These are phyloP conservation scores for Chlorella sp. DNA, from an alignment of 139 green algal species.

Conservation along the genomic window DNA sequence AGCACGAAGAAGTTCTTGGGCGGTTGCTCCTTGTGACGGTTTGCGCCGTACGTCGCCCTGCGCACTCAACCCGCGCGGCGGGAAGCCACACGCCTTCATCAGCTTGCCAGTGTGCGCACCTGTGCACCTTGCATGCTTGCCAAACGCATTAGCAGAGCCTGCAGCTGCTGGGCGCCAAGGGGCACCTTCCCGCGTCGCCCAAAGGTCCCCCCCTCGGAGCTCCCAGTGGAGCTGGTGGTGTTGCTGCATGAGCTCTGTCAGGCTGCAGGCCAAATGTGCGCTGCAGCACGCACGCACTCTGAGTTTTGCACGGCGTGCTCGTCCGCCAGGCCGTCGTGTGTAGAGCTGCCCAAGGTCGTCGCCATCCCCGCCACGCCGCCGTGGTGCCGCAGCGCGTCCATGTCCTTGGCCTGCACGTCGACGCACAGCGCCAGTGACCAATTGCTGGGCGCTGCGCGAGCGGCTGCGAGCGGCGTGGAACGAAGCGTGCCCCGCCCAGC, in stretches of 20 bases:
- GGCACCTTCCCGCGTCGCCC: too few relatives aligned
- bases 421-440: background rate
- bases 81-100: background rate
- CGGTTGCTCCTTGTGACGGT: constrained; percentile 40
- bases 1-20: constrained; percentile 64
- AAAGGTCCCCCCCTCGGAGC: too few relatives aligned
- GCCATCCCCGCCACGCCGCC: constrained; percentile 61
- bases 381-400: constrained; percentile 19
- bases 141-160: too few relatives aligned
- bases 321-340: constrained; percentile 42
- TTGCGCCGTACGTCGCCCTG: constrained; percentile 52
- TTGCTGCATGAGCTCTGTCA: too few relatives aligned
- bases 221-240: background rate
- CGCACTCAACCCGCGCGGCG: too few relatives aligned
- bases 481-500: too few relatives aligned
- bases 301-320: background rate
- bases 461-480: too few relatives aligned
- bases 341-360: constrained; percentile 29
- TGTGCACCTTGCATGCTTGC: background rate
- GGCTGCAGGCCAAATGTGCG: too few relatives aligned
- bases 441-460: too few relatives aligned
- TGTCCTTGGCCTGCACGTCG: constrained; percentile 62
- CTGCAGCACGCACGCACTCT: too few relatives aligned
- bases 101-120: background rate
- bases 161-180: too few relatives aligned